Base-by-base conservation (phyloP, 2,329 filamentous ascomycete species). In the Alternaria triticina region DNA sequence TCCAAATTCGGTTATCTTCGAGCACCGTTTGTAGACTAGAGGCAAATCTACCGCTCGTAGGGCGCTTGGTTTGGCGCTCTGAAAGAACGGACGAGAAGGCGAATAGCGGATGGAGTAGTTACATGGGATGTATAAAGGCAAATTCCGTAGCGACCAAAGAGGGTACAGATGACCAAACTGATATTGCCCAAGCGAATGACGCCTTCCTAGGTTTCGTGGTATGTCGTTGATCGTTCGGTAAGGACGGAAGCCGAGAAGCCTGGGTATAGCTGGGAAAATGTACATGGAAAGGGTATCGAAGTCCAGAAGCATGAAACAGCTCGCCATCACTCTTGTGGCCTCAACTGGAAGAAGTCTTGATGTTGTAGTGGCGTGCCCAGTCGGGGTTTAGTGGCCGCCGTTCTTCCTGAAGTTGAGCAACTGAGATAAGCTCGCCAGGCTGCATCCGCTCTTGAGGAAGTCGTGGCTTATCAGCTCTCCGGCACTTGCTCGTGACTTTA, bases 391-490 rank as follows among this genome's bases (percentile, higher is more conserved):
- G 66, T 84, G 82, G 54, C 80, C 80, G 54, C 90, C 87, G 79
- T 91, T 91, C 85, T 94, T 93, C 64, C 83, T 79, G 84, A 96
- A 99, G 58, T 92, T 90, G 65, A 99, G 86, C 67, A 99, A 83
- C 75, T 97, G 94, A 17, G 94, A 90, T 70, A 99, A 85, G 80
- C 92, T 97, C 50, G 86, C 87, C 59, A 96, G 85, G 58, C 90
- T 90, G 84, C 95, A 98, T 20, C 96, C 95, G 74, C 92, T 92
- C 84, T 94, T 94, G 77, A 99, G 83, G 85, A 99, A 99, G 74
- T 98, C 96, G 78, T 98, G 94, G 64, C 90, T 88, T 65, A 98
- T 84, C 54, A 99, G 85, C 82, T 99, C 96, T 65, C 93, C 88
- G 0, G 96, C 94, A 25, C 93, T 97, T 12, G 96, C 96, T 78